Conservation (phyloP, 2,329 filamentous ascomycete genomes). For the Penicillium sp. region DNA sequence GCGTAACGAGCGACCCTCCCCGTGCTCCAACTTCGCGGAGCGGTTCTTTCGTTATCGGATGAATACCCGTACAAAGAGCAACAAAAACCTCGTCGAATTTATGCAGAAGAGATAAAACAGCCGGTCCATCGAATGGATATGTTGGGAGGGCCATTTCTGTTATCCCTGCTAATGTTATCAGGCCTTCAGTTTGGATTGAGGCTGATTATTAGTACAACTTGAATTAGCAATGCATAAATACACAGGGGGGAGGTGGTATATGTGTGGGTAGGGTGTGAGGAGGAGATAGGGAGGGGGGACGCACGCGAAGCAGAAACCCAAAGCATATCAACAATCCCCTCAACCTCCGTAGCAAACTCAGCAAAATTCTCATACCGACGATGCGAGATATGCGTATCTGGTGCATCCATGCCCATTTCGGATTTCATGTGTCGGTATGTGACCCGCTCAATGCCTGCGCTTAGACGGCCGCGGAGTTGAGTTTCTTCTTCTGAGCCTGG, state of each 20-base stretch:
- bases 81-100: conserved; percentile 87
- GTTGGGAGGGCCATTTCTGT: conserved; percentile 72
- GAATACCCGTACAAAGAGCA: conserved; percentile 69
- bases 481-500: conserved; percentile 64
- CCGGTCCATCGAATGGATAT: conserved; percentile 70
- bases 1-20: conserved; percentile 60
- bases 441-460: conserved; percentile 21
- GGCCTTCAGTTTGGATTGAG: conserved; percentile 78
- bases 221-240: too few species aligned
- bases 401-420: conserved; percentile 35
- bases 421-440: conserved; percentile 43
- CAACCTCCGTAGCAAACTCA: conserved; percentile 75
- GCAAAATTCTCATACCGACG: conserved; percentile 65
- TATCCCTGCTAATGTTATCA: conserved; percentile 76
- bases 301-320: conserved; percentile 88
- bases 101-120: conserved; percentile 71
- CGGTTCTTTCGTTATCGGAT: conserved; percentile 66
- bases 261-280: not conserved
- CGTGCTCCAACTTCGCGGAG: conserved; percentile 71
- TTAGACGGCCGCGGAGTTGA: conserved; percentile 23
- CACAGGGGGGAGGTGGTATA: too few species aligned
- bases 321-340: conserved; percentile 74
- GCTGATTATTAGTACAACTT: conserved; percentile 56
- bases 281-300: conserved; percentile 39
- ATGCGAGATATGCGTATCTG: conserved; percentile 37